Evolutionary conservation across 345 rosid species (phyloP).

Genomic region (Populus pruinosa): DNA sequence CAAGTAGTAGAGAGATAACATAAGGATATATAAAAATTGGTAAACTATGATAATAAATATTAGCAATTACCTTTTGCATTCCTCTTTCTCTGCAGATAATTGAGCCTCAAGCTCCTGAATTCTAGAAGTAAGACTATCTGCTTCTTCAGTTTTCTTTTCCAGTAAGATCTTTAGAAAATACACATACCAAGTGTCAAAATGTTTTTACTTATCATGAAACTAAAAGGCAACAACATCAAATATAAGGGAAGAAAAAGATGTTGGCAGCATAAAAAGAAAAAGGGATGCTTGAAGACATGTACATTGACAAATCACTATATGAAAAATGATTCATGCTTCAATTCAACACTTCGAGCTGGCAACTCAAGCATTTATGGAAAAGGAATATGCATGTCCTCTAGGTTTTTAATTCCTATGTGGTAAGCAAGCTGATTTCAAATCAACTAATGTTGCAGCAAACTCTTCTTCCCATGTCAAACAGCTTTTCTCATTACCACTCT

Average conservation of each 20-base stretch:
- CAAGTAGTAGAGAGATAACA: neutral
- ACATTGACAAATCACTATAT: neutral
- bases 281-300: neutral
- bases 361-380: neutral
- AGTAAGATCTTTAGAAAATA: conserved; percentile 37
- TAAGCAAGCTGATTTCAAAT: neutral
- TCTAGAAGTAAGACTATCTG: conserved; percentile 59
- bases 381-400: neutral
- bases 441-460: neutral
- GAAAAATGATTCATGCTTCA: neutral
- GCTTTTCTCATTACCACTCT: neutral
- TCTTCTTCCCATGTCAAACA: neutral
- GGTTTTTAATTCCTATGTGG: neutral
- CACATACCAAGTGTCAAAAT: conserved; percentile 7
- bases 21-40: neutral
- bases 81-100: conserved; percentile 69
- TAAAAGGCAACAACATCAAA: neutral
- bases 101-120: conserved; percentile 69
- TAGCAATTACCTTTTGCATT: conserved; percentile 57
- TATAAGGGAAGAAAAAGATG: neutral
- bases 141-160: conserved; percentile 70
- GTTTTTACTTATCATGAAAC: neutral
- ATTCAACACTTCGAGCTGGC: neutral
- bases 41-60: neutral
- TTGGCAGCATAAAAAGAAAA: neutral